A percentile compares a stretch with the other conserved stretches of the same genome.
Evolutionary conservation across 345 rosid genomes (phyloP).

Genomic region (Garcia nutans): DNA sequence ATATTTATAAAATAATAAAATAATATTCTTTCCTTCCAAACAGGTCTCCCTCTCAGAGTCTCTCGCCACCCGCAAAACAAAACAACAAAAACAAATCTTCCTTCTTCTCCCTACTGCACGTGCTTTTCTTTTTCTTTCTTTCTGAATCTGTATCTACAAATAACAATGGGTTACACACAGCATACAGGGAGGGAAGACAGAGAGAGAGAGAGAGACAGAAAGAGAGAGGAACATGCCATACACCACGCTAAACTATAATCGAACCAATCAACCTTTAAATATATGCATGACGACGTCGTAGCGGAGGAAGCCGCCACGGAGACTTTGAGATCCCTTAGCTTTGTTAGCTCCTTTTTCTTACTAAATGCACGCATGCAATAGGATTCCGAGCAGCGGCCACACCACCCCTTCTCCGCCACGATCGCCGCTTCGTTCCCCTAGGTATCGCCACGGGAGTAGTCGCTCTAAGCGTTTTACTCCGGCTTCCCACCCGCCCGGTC

Average conservation of each 20-base stretch:
- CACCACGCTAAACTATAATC: not conserved
- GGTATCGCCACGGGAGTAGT: conserved; percentile 57
- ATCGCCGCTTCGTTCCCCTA: conserved; percentile 88
- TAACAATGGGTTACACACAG: not conserved
- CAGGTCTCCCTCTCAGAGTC: not conserved
- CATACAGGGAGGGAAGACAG: not conserved
- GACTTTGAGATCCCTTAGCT: not conserved
- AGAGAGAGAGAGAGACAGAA: not conserved
- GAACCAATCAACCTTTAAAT: not conserved
- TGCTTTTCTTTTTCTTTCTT: conserved; percentile 1
- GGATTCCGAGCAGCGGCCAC: conserved; percentile 92
- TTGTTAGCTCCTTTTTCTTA: not conserved
- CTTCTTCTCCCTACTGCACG: not conserved
- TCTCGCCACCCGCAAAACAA: not conserved
- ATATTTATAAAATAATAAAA: not conserved
- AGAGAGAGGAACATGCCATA: not conserved
- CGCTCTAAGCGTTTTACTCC: conserved; percentile 58
- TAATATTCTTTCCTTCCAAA: not conserved
- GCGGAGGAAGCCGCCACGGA: not conserved
- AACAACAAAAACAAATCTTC: not conserved
- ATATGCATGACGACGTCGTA: conserved; percentile 22
- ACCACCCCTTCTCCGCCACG: conserved; percentile 94
- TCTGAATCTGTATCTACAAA: not conserved
- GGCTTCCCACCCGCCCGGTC: conserved; percentile 31
- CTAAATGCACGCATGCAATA: conserved; percentile 79